A percentile compares a stretch with the other conserved stretches of the same genome.
Conservation (phyloP, 352 stramenopile genomes). For the Lagenidium giganteum region DNA sequence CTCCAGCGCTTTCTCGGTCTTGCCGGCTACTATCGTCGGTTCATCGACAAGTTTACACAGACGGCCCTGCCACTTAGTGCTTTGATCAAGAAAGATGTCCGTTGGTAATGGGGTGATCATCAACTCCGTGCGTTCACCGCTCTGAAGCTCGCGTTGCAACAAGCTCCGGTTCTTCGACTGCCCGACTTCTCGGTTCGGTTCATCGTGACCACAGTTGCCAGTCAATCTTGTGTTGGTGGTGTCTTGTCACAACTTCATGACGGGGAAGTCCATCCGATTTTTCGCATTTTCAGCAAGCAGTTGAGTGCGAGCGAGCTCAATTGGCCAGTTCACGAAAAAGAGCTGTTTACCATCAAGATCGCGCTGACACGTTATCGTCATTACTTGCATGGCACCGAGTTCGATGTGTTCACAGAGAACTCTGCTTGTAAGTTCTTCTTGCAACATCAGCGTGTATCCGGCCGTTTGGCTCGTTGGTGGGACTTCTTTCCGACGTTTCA, state of each 20-base stretch:
- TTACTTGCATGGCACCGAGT: constrained; percentile 7
- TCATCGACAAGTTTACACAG: constrained; percentile 11
- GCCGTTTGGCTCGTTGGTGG: constrained; percentile 6
- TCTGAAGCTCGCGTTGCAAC: constrained; percentile 9
- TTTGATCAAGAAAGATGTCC: constrained; percentile 10
- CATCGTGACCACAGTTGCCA: constrained; percentile 2
- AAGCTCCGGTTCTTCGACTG: constrained; percentile 1
- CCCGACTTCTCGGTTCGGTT: constrained; percentile 9
- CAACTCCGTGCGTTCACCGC: constrained; percentile 8
- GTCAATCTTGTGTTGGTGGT: constrained; percentile 3
- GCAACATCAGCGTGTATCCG: constrained; percentile 3
- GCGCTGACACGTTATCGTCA: constrained; percentile 1
- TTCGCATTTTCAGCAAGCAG: constrained; percentile 12
- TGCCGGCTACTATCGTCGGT: constrained; percentile 17
- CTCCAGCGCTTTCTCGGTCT: constrained; percentile 15
- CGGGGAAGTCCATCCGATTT: constrained; percentile 3
- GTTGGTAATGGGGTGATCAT: constrained; percentile 4
- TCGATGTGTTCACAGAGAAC: constrained; percentile 11
- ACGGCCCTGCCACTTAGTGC: constrained; percentile 11
- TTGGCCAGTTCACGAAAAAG: constrained; percentile 10
- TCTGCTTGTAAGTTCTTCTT: constrained; percentile 11
- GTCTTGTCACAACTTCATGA: not conserved
- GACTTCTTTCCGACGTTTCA: constrained; percentile 15
- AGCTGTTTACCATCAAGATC: constrained; percentile 8
- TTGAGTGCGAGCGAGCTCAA: not conserved